phyloP scores from a whole-genome alignment of 108 stramenopile genomes.

The Nannochloropsis oceanica region DNA sequence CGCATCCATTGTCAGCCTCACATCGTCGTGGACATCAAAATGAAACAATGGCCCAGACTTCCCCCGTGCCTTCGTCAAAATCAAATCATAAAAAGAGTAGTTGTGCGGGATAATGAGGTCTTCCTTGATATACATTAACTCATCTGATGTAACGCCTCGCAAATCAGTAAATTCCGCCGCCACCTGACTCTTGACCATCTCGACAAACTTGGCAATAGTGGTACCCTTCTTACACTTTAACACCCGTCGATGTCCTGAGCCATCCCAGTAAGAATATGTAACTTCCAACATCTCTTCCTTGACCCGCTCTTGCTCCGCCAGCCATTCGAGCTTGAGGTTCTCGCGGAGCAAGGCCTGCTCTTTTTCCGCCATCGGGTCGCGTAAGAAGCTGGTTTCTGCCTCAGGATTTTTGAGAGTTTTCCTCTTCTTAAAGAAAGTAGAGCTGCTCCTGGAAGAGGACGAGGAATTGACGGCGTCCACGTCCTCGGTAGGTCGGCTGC shows the following conservation, averaged over 20 bases:
- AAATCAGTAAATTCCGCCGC: slow-evolving; percentile 66
- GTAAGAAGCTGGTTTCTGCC: slow-evolving; percentile 79
- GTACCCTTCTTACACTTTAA: slow-evolving; percentile 61
- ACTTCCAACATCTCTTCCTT: slow-evolving; percentile 69
- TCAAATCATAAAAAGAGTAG: slow-evolving; percentile 88
- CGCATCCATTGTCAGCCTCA: slow-evolving; percentile 53
- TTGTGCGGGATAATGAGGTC: slow-evolving; percentile 92
- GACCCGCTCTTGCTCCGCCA: slow-evolving; percentile 51
- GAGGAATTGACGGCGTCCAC: neutral
- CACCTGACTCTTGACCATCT: slow-evolving; percentile 58
- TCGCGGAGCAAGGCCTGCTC: slow-evolving; percentile 43
- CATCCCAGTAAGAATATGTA: slow-evolving; percentile 93
- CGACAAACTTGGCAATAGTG: slow-evolving; percentile 71
- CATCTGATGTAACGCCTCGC: slow-evolving; percentile 53
- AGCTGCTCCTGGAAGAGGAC: too few relatives aligned
- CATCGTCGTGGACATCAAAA: slow-evolving; percentile 89
- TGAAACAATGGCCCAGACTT: slow-evolving; percentile 89
- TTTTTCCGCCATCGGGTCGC: slow-evolving; percentile 66
- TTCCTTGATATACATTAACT: slow-evolving; percentile 92
- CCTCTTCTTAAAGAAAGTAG: neutral
- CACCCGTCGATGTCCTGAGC: slow-evolving; percentile 71
- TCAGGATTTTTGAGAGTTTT: neutral
- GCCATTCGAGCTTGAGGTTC: slow-evolving; percentile 63
- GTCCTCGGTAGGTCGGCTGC: neutral
- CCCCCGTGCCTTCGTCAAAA: slow-evolving; percentile 81